phyloP scores from a whole-genome alignment of 139 green algal genomes.

The Deuterostichococcus epilithicus region DNA sequence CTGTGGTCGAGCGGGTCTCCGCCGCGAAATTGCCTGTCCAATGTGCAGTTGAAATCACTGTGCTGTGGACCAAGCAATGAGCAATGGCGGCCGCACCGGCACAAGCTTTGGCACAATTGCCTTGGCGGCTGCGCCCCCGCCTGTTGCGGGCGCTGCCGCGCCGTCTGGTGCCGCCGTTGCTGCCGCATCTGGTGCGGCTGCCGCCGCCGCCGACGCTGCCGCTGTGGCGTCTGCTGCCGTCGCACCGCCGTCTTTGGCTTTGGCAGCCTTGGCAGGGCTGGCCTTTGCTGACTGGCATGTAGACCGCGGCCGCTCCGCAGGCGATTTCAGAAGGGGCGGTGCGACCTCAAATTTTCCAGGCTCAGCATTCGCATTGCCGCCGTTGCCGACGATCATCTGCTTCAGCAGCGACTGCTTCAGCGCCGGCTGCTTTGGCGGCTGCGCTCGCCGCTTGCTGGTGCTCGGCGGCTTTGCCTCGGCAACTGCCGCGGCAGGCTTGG shows the following conservation, averaged over 20 bases:
- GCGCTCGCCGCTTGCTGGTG: not conserved
- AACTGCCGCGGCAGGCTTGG: too few relatives aligned
- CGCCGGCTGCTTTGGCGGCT: not conserved
- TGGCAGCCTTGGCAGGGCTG: not conserved
- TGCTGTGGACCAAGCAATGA: too few relatives aligned
- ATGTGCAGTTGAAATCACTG: too few relatives aligned
- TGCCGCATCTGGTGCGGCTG: not conserved
- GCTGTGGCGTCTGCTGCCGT: not conserved
- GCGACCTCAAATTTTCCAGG: not conserved
- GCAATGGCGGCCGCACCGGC: too few relatives aligned
- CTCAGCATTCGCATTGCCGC: not conserved
- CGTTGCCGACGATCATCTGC: not conserved
- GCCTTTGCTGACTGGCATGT: not conserved
- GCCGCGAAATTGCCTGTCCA: not conserved
- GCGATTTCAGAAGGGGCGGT: not conserved
- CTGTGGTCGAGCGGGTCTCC: too few relatives aligned
- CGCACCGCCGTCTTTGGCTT: too few relatives aligned
- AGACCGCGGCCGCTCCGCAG: not conserved
- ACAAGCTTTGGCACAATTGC: not conserved
- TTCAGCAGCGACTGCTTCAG: not conserved
- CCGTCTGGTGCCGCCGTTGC: too few relatives aligned
- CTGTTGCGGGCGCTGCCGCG: too few relatives aligned
- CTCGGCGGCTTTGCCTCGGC: not conserved
- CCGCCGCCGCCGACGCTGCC: too few relatives aligned
- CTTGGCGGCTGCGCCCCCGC: too few relatives aligned